Percentiles rank a stretch among this genome's conserved stretches.
These are phyloP conservation scores for Kodamaea anthophila DNA, from an alignment of 1,139 yeast genomes.

Conservation along the genomic window DNA sequence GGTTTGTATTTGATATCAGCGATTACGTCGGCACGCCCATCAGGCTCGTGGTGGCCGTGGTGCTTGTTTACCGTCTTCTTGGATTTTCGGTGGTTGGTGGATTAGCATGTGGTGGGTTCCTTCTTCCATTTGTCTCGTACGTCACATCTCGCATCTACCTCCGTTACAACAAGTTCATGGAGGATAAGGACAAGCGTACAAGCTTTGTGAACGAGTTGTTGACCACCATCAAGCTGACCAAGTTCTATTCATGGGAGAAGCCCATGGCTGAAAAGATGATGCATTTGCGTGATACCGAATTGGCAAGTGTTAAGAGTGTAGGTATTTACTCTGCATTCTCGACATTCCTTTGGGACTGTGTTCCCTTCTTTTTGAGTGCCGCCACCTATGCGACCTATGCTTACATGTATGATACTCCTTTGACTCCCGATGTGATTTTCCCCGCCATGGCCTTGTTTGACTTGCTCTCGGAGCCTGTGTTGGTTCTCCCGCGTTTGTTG, in stretches of 20 bases:
- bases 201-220: slow-evolving; percentile 23
- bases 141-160: slow-evolving; percentile 16
- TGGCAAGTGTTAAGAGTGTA: slow-evolving; percentile 12
- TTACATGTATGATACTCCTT: slow-evolving; percentile 13
- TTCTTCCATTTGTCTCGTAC: slow-evolving; percentile 17
- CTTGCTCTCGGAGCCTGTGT: slow-evolving; percentile 21
- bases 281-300: slow-evolving; percentile 18
- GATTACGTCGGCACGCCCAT: slow-evolving; percentile 19
- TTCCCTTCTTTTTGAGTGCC: slow-evolving; percentile 19
- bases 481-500: slow-evolving; percentile 17
- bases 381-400: slow-evolving; percentile 17
- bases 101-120: slow-evolving; percentile 15
- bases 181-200: slow-evolving; percentile 22
- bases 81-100: slow-evolving; percentile 25
- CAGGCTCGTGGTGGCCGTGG: slow-evolving; percentile 15
- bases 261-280: slow-evolving; percentile 18
- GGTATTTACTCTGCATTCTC: slow-evolving; percentile 18
- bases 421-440: slow-evolving; percentile 20
- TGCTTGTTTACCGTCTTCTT: slow-evolving; percentile 18
- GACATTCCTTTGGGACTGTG: slow-evolving; percentile 18
- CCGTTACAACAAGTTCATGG: slow-evolving; percentile 17
- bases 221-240: slow-evolving; percentile 21
- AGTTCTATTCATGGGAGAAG: slow-evolving; percentile 17
- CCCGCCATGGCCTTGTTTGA: slow-evolving; percentile 23
- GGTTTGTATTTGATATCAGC: slow-evolving; percentile 14